Evolutionary conservation across 1,284 basidiomycete genomes (phyloP).

Genomic region (Golubevia pallescens): DNA sequence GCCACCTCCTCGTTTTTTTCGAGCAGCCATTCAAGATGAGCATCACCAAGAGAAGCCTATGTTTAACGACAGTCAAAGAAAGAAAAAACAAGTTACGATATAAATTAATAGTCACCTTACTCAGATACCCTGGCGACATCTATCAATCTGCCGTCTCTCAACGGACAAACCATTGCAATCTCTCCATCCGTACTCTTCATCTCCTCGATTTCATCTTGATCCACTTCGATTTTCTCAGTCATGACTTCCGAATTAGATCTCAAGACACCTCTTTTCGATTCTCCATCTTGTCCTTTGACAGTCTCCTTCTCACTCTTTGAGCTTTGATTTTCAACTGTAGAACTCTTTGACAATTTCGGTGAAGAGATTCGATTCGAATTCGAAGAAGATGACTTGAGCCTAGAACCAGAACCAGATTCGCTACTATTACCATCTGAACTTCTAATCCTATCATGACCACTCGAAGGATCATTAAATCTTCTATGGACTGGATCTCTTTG

Average conservation of each 20-base stretch:
- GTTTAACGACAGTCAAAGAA: too few species aligned
- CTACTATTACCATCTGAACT: neutral
- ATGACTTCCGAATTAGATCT: constrained; percentile 4
- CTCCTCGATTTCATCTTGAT: constrained; percentile 8
- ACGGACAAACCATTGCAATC: constrained; percentile 38
- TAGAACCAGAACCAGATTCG: constrained; percentile 7
- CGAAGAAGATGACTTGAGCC: constrained; percentile 12
- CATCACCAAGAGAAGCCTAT: too few species aligned
- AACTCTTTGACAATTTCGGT: constrained; percentile 13
- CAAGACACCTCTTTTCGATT: neutral
- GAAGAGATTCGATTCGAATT: constrained; percentile 17
- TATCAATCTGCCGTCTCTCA: constrained; percentile 40
- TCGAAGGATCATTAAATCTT: constrained; percentile 16
- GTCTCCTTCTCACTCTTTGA: constrained; percentile 1
- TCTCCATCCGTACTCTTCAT: constrained; percentile 7
- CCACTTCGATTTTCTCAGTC: constrained; percentile 13
- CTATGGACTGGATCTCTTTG: constrained; percentile 30
- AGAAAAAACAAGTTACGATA: too few species aligned
- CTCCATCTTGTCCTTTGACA: neutral
- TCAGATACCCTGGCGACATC: constrained; percentile 22
- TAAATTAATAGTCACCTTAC: too few species aligned
- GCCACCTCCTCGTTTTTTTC: too few species aligned
- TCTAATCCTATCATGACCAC: neutral
- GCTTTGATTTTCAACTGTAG: constrained; percentile 12
- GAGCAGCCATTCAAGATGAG: too few species aligned